phyloP scores from a whole-genome alignment of 345 rosid genomes.

The Lepidium aucheri region DNA sequence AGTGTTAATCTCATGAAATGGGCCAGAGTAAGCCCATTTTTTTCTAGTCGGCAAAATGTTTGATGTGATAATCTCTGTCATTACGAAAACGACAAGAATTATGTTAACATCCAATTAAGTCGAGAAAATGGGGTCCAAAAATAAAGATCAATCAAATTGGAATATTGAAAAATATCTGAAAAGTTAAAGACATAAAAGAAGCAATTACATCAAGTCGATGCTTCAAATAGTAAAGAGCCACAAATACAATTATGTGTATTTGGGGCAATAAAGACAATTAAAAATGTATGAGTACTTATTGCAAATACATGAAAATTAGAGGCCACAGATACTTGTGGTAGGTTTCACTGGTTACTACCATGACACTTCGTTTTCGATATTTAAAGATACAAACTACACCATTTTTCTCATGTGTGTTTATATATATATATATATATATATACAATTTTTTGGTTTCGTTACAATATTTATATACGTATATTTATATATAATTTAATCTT shows the following conservation, averaged over 20 bases:
- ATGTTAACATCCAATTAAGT: background rate
- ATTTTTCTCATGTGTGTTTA: background rate
- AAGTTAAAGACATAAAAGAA: background rate
- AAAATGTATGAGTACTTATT: background rate
- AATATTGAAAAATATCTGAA: background rate
- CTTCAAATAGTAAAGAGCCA: background rate
- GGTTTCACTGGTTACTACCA: background rate
- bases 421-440: background rate
- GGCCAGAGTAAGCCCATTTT: conserved; percentile 11
- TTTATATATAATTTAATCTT: background rate
- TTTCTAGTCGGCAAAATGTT: conserved; percentile 1
- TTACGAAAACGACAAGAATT: conserved; percentile 1
- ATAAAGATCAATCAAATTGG: background rate
- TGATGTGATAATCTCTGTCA: background rate
- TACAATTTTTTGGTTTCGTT: too few relatives aligned
- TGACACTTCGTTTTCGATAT: background rate
- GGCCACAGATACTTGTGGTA: background rate
- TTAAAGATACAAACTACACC: background rate
- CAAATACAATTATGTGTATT: background rate
- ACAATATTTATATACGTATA: background rate
- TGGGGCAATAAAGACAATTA: background rate
- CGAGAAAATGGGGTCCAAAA: conserved; percentile 10
- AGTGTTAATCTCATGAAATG: background rate
- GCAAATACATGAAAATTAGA: background rate
- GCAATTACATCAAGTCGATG: background rate